Percentiles rank a stretch among this genome's conserved stretches.
Evolutionary conservation across 2,329 filamentous ascomycete species (phyloP).

Genomic region (Scortechinia acanthostroma): DNA sequence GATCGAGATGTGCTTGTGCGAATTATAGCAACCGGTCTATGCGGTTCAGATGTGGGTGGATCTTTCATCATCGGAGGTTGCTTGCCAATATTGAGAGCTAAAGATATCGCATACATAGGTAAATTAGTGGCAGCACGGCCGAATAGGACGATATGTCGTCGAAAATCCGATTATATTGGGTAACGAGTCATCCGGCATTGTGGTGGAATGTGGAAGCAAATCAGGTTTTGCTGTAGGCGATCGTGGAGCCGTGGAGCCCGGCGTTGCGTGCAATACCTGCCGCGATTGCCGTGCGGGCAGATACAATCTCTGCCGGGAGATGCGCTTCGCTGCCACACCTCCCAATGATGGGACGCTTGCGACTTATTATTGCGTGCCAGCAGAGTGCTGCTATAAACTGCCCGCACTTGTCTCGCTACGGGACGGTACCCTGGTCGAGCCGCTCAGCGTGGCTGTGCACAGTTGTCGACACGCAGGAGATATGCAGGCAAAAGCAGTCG

Average conservation of each 20-base stretch:
- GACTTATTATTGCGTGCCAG: constrained; percentile 36
- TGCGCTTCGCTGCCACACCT: constrained; percentile 38
- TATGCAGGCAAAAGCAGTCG: constrained; percentile 33
- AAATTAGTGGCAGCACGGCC: constrained; percentile 37
- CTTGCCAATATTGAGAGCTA: too few relatives aligned
- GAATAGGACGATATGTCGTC: constrained; percentile 34
- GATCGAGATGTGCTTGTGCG: constrained; percentile 7
- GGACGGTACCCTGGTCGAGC: constrained; percentile 43
- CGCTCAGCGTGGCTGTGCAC: constrained; percentile 39
- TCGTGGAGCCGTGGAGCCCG: constrained; percentile 37
- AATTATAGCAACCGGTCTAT: background rate
- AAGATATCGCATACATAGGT: too few relatives aligned
- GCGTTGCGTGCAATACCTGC: constrained; percentile 33
- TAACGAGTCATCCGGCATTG: constrained; percentile 32
- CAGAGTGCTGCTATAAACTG: constrained; percentile 36
- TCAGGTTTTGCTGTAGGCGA: constrained; percentile 32
- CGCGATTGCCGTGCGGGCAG: constrained; percentile 26
- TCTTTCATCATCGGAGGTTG: too few relatives aligned
- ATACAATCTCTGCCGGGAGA: constrained; percentile 32
- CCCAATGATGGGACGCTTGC: constrained; percentile 38
- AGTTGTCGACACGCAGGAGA: too few relatives aligned
- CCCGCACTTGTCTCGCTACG: constrained; percentile 34
- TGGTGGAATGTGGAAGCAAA: too few relatives aligned
- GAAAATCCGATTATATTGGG: constrained; percentile 34
- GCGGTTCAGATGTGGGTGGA: background rate